Conservation (phyloP, 148 eudicot genomes). For the Heliamphora exappendiculata region DNA sequence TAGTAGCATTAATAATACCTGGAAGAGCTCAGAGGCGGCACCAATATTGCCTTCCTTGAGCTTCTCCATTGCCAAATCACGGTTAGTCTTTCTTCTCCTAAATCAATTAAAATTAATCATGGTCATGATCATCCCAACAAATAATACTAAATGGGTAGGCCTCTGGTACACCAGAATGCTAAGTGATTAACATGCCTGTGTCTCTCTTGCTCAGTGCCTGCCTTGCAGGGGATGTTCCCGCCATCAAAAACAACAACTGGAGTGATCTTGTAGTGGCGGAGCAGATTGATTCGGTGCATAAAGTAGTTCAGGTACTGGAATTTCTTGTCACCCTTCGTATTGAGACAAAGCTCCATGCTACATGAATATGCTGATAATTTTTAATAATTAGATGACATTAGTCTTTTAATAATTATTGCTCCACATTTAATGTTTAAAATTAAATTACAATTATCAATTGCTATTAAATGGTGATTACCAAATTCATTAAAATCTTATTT, state of each 20-base stretch:
- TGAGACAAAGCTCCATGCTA: constrained; percentile 70
- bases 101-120: neutral
- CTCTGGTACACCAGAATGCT: neutral
- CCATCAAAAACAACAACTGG: constrained; percentile 92
- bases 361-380: constrained; percentile 67
- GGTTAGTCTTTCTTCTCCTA: constrained; percentile 61
- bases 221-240: constrained; percentile 65
- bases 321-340: constrained; percentile 69
- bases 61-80: constrained; percentile 70
- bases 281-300: constrained; percentile 73
- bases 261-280: constrained; percentile 51
- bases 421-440: no score
- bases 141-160: neutral
- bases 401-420: no score
- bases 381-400: no score
- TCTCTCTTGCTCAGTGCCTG: constrained; percentile 59
- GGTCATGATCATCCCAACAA: neutral
- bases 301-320: constrained; percentile 62
- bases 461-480: no score
- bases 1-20: constrained; percentile 31
- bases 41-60: constrained; percentile 56
- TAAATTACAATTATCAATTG: no score
- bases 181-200: constrained; percentile 35
- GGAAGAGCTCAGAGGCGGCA: constrained; percentile 70
- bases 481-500: no score